phyloP scores from a whole-genome alignment of 331 rosid species.

The Quercus phellos region DNA sequence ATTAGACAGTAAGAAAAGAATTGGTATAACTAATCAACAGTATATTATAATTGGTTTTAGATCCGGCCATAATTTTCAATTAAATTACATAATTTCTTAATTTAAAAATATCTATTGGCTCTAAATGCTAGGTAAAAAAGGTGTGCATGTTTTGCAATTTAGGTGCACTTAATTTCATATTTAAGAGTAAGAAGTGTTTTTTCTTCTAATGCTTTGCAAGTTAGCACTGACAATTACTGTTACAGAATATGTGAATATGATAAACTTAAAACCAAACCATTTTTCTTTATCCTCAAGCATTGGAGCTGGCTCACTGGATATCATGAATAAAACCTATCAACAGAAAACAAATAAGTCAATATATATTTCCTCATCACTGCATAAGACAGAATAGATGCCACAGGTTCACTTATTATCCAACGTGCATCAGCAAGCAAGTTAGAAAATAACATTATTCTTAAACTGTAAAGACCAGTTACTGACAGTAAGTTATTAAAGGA shows the following conservation, averaged over 20 bases:
- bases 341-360: constrained; percentile 7
- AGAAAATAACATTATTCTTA: not conserved
- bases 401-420: not conserved
- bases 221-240: constrained; percentile 8
- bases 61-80: too few relatives aligned
- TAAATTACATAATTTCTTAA: too few relatives aligned
- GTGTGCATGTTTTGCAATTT: too few relatives aligned
- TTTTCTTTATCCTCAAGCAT: constrained; percentile 99
- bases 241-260: not conserved
- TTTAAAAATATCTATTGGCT: too few relatives aligned
- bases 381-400: not conserved
- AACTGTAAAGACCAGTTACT: not conserved
- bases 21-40: too few relatives aligned
- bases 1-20: too few relatives aligned
- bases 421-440: not conserved
- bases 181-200: too few relatives aligned
- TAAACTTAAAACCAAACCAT: constrained; percentile 56
- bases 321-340: constrained; percentile 92
- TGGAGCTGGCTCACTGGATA: constrained; percentile 97
- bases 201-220: too few relatives aligned
- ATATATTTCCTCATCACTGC: constrained; percentile 13
- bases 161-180: too few relatives aligned
- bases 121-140: too few relatives aligned
- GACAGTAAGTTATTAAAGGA: not conserved
- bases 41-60: too few relatives aligned